phyloP scores from a whole-genome alignment of 768 basidiomycete species.

The Strobilomyces echinocephalus region DNA sequence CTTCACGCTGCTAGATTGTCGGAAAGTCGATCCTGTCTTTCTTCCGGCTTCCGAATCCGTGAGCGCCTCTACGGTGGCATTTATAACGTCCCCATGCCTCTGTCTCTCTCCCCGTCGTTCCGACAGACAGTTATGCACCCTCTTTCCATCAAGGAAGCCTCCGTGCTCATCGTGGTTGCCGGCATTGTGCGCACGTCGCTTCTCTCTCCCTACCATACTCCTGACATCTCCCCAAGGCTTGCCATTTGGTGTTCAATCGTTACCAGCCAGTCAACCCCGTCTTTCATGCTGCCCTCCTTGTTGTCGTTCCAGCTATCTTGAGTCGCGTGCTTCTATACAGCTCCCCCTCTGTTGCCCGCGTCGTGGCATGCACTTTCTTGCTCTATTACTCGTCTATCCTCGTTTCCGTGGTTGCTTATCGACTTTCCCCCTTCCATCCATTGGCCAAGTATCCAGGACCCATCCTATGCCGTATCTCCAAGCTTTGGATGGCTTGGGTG shows the following conservation, averaged over 20 bases:
- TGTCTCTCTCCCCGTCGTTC: conserved; percentile 16
- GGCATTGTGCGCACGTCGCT: conserved; percentile 20
- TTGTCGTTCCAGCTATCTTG: conserved; percentile 20
- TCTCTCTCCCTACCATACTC: neutral
- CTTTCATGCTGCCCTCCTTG: conserved; percentile 24
- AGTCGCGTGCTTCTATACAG: conserved; percentile 9
- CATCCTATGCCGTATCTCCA: conserved; percentile 30
- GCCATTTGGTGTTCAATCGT: conserved; percentile 30
- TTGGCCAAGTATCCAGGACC: conserved; percentile 36
- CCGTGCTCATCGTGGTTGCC: conserved; percentile 16
- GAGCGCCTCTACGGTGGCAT: conserved; percentile 20
- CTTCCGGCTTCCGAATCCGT: conserved; percentile 32
- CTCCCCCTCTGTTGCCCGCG: conserved; percentile 11
- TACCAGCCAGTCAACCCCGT: conserved; percentile 27
- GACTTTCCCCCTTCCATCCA: conserved; percentile 37
- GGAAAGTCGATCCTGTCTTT: conserved; percentile 32
- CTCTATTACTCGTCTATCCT: conserved; percentile 31
- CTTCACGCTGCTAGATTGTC: conserved; percentile 31
- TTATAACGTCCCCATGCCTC: conserved; percentile 20
- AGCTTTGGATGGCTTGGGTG: conserved; percentile 36
- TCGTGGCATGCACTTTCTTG: conserved; percentile 16
- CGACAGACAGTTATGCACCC: conserved; percentile 17
- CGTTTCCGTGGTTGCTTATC: conserved; percentile 31
- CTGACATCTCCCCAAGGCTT: conserved; percentile 21
- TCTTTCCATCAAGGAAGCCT: conserved; percentile 17